Percentiles rank a stretch among this genome's conserved stretches.
phyloP scores from a whole-genome alignment of 495 filamentous ascomycete genomes.

The Penicilliopsis zonata region DNA sequence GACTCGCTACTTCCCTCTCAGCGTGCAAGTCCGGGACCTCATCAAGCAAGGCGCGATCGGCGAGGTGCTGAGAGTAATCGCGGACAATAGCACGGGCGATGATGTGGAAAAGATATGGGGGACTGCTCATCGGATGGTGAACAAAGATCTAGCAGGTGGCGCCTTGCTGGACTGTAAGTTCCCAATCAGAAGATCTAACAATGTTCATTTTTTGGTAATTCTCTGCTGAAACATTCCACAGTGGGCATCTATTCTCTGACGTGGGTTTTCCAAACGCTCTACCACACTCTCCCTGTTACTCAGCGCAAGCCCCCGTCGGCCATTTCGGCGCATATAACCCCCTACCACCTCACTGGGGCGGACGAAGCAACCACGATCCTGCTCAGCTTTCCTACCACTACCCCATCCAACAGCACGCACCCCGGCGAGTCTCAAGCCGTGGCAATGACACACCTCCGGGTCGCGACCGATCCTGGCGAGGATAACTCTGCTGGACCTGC shows the following conservation, averaged over 20 bases:
- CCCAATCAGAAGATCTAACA: not conserved
- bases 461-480: constrained; percentile 54
- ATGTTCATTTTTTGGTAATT: not conserved
- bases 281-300: constrained; percentile 56
- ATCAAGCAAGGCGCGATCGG: constrained; percentile 62
- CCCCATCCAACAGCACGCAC: constrained; percentile 26
- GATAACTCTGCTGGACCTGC: constrained; percentile 50
- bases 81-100: constrained; percentile 50
- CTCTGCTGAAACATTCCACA: constrained; percentile 11
- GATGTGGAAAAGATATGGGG: constrained; percentile 42
- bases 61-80: constrained; percentile 61
- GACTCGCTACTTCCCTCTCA: constrained; percentile 84
- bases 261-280: constrained; percentile 89
- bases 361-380: constrained; percentile 77
- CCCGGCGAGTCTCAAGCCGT: constrained; percentile 49
- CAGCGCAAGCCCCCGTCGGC: constrained; percentile 43
- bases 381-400: constrained; percentile 59
- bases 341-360: constrained; percentile 66
- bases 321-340: constrained; percentile 52
- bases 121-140: constrained; percentile 67
- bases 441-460: constrained; percentile 63
- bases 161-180: constrained; percentile 59
- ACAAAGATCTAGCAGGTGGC: constrained; percentile 75
- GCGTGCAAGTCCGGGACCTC: constrained; percentile 59
- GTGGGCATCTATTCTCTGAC: constrained; percentile 84